Percentiles rank a stretch among this genome's conserved stretches.
phyloP scores from a whole-genome alignment of 2,329 filamentous ascomycete genomes.

The Curvularia hawaiiensis region DNA sequence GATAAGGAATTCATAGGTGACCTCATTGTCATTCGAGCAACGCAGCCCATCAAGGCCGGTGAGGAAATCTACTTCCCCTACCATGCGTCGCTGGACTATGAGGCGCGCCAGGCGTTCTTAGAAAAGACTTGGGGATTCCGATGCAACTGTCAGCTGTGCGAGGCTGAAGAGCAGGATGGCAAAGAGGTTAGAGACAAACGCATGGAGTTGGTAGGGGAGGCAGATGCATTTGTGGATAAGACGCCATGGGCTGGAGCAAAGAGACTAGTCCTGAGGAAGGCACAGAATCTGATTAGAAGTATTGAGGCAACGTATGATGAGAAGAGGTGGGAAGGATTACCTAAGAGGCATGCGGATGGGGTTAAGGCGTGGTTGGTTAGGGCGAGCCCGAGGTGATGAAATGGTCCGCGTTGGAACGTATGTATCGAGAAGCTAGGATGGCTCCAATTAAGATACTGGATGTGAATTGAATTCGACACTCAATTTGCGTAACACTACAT shows the following conservation, averaged over 20 bases:
- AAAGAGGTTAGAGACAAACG: conserved; percentile 28
- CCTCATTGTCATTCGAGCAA: conserved; percentile 49
- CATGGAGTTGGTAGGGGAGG: conserved; percentile 29
- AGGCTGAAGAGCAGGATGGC: conserved; percentile 38
- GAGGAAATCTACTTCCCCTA: conserved; percentile 36
- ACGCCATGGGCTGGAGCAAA: conserved; percentile 38
- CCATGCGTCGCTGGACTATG: conserved; percentile 42
- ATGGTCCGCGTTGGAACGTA: too few species aligned
- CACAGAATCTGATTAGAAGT: conserved; percentile 25
- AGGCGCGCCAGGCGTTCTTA: conserved; percentile 39
- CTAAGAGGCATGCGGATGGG: conserved; percentile 18
- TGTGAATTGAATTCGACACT: neutral
- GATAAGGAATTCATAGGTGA: conserved; percentile 50
- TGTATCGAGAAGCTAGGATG: neutral
- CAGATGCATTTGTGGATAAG: conserved; percentile 31
- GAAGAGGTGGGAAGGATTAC: conserved; percentile 26
- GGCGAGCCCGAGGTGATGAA: conserved; percentile 20
- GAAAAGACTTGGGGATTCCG: conserved; percentile 49
- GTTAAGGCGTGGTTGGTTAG: conserved; percentile 30
- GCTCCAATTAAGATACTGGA: neutral
- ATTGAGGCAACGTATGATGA: conserved; percentile 36
- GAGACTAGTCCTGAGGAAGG: conserved; percentile 30
- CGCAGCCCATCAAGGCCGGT: conserved; percentile 32
- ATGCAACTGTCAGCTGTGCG: conserved; percentile 50
- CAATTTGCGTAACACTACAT: too few species aligned